Evolutionary conservation across 495 filamentous ascomycete species (phyloP).

Genomic region (Aspergillus affinis): DNA sequence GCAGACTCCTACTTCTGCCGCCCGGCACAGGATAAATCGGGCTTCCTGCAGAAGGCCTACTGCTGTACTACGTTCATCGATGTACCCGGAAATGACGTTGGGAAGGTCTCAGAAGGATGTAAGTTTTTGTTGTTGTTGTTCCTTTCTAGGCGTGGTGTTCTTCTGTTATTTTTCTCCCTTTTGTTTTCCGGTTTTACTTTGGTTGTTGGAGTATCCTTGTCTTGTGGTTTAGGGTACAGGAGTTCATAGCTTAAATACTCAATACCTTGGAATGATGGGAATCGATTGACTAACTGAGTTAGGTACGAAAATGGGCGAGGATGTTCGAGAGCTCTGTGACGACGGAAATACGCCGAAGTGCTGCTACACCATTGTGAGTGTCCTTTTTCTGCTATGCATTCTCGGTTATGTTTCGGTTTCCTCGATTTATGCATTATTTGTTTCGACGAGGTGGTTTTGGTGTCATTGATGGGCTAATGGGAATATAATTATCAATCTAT

Average conservation of each 20-base stretch:
- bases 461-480: not conserved
- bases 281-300: not conserved
- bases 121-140: not conserved
- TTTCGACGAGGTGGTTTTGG: not conserved
- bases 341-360: constrained; percentile 9
- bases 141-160: no score
- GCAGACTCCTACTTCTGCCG: constrained; percentile 34
- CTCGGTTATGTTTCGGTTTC: no score
- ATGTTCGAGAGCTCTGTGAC: constrained; percentile 5
- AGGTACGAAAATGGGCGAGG: not conserved
- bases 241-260: no score
- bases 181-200: not conserved
- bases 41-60: constrained; percentile 37
- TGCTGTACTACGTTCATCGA: constrained; percentile 36
- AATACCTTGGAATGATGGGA: not conserved
- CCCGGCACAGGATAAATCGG: constrained; percentile 32
- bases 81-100: constrained; percentile 20
- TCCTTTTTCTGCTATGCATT: not conserved
- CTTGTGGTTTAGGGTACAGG: no score
- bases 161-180: constrained; percentile 3
- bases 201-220: no score
- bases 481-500: not conserved
- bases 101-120: constrained; percentile 6
- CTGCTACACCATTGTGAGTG: constrained; percentile 13
- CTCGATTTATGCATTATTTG: not conserved